Conservation (phyloP, 2,329 filamentous ascomycete genomes). For the Pseudogymnoascus pannorum region DNA sequence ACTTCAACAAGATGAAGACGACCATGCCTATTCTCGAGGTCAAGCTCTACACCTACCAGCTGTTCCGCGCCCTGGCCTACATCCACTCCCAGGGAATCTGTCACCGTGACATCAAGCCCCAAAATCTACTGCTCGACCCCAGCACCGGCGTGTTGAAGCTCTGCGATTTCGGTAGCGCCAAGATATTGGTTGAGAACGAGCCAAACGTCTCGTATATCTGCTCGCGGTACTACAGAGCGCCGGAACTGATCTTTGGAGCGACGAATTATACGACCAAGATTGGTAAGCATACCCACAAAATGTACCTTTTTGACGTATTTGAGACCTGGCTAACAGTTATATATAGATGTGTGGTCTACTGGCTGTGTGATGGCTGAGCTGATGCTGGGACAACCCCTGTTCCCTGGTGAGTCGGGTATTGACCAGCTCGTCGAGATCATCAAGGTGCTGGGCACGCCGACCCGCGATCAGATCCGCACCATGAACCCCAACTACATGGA, state of each 20-base stretch:
- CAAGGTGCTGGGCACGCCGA: constrained; percentile 95
- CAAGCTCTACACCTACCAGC: constrained; percentile 99
- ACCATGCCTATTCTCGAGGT: constrained; percentile 98
- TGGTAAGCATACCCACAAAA: constrained; percentile 52
- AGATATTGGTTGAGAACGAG: constrained; percentile 97
- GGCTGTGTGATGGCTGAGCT: constrained; percentile 99
- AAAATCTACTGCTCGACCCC: constrained; percentile 92
- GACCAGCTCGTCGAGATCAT: constrained; percentile 99
- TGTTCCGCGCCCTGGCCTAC: constrained; percentile 96
- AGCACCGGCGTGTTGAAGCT: constrained; percentile 88
- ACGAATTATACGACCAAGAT: constrained; percentile 99
- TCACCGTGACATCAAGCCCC: constrained; percentile 97
- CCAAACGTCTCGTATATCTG: constrained; percentile 99
- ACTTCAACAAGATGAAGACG: constrained; percentile 99
- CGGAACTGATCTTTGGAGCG: constrained; percentile 95
- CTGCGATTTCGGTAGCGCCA: constrained; percentile 97
- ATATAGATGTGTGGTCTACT: constrained; percentile 92
- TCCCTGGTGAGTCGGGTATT: constrained; percentile 96
- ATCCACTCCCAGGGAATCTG: constrained; percentile 99
- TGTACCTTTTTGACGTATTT: constrained; percentile 11
- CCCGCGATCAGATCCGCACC: constrained; percentile 94
- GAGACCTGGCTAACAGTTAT: constrained; percentile 15
- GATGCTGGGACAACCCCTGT: constrained; percentile 96
- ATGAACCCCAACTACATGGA: constrained; percentile 99
- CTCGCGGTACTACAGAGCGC: constrained; percentile 96